Conservation (phyloP, 2,329 filamentous ascomycete species). For the Fulvia fulva region DNA sequence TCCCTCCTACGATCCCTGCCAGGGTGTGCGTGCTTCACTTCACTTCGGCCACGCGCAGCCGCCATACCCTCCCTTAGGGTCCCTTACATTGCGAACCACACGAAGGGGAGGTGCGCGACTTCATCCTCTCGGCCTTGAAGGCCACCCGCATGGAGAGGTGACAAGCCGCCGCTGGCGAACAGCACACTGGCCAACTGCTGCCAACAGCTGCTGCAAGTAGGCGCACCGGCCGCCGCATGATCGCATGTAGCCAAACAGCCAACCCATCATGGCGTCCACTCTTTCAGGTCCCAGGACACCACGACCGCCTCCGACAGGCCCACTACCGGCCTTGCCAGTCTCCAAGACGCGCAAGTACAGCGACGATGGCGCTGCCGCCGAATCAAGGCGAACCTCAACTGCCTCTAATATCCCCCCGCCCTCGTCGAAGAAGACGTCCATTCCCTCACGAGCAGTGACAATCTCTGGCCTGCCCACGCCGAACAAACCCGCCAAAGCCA, state of each 20-base stretch:
- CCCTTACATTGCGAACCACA: background rate
- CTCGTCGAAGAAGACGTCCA: slow-evolving; percentile 27
- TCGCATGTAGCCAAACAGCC: background rate
- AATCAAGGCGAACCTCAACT: slow-evolving; percentile 24
- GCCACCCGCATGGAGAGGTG: slow-evolving; percentile 5
- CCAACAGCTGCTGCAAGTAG: slow-evolving; percentile 3
- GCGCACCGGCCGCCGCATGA: background rate
- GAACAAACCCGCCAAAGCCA: slow-evolving; percentile 34
- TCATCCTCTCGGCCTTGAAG: background rate
- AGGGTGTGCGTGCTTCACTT: background rate
- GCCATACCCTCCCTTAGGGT: no score
- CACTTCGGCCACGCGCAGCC: slow-evolving; percentile 5
- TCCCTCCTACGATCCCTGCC: background rate
- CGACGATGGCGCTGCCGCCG: slow-evolving; percentile 43
- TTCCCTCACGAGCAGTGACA: slow-evolving; percentile 36
- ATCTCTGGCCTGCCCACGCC: slow-evolving; percentile 53
- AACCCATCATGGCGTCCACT: slow-evolving; percentile 36
- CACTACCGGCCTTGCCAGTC: slow-evolving; percentile 70
- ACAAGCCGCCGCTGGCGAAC: slow-evolving; percentile 1
- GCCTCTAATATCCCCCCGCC: slow-evolving; percentile 35
- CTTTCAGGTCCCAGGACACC: slow-evolving; percentile 56
- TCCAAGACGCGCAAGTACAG: slow-evolving; percentile 62
- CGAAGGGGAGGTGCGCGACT: background rate
- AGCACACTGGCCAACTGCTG: background rate
- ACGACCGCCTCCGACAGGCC: slow-evolving; percentile 65